Base-by-base conservation (phyloP, 768 basidiomycete genomes). In the Crucibulum laeve region DNA sequence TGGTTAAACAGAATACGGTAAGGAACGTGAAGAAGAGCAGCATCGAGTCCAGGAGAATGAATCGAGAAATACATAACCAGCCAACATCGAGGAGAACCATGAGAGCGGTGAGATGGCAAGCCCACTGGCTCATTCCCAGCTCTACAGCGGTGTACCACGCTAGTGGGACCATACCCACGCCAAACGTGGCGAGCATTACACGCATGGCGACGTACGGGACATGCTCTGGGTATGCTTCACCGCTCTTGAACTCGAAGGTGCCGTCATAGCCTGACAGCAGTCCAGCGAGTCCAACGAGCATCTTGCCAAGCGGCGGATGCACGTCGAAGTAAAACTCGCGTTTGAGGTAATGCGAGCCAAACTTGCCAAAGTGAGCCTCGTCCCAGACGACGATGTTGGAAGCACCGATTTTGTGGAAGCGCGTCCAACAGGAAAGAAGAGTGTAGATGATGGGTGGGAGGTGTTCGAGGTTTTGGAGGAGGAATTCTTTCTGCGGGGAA, bases 311-410 rank as follows among this genome's bases (percentile, higher is more conserved):
- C 0, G 96, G 96, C 4, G 96, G 96, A 56, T 99, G 96, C 21
- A 98, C 96, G 58, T 99, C 96, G 62, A 98, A 98, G 73, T 97
- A 98, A 68, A 98, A 98, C 62, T 96, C 92, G 57, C 93, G 88
- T 65, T 97, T 96, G 65, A 99, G 82, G 65, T 99, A 98, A 65
- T 97, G 87, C 40, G 91, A 91, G 40, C 91, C 96, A 66, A 99
- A 98, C 68, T 99, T 98, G 53, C 96, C 96, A 65, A 98, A 99
- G 65, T 99, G 96, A 28, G 96, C 95, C 72, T 99, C 96, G 63
- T 99, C 96, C 96, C 95, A 98, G 46, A 98, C 82, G 64, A 99
- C 95, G 50, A 77, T 59, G 57, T 86, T 77, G 25, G 89, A 76
- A 44, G 82, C 79, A 10, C 96, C 95, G 37, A 99, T 99, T 54